Base-by-base conservation (phyloP, 2,329 filamentous ascomycete genomes). In the Apiospora rasikravindrae region DNA sequence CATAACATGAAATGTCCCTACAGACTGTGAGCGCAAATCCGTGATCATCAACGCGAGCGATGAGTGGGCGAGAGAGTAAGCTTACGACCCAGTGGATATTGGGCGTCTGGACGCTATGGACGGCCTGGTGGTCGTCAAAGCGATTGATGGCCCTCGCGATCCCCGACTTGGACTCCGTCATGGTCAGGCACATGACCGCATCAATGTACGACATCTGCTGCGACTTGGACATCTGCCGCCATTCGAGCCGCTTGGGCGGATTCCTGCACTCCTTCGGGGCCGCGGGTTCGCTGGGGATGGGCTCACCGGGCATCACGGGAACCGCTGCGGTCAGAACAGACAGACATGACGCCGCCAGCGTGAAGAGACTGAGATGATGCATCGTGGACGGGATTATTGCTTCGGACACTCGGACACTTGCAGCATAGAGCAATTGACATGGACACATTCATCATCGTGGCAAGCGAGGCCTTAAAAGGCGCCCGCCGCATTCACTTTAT, bases 101-200 rank as follows among this genome's bases (percentile, higher is more conserved):
- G 11, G 70, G 70, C 2, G 70, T 71, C 45, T 71, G 70, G 29
- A 49, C 24, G 61, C 42, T 67, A 26, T 71, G 70, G 10, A 71
- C 64, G 6, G 70, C 70, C 24, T 71, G 70, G 26, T 71, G 70
- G 26, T 71, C 70, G 44, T 71, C 70, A n/a, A 71, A 71, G 24
- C 70, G 70, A 42, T 68, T 71, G 45, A 71, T 51, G 7, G 70
- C 45, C 22, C 40, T 64, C 14, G 70, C 37, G 22, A 71, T 57
- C 2, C 70, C 70, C 19, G 49, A 49, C 14, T 24, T 71, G 29
- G 64, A 37, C 45, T 61, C 40, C 19, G 53, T 69, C 37, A 42
- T 73, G 1, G 61, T 61, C 44, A 73, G 33, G 42, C 61, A 71
- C 19, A 64, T 61, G 2, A 69, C 69, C 4, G 64, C 57, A 7